Conservation (phyloP, 495 filamentous ascomycete species). For the Neurospora sp. region DNA sequence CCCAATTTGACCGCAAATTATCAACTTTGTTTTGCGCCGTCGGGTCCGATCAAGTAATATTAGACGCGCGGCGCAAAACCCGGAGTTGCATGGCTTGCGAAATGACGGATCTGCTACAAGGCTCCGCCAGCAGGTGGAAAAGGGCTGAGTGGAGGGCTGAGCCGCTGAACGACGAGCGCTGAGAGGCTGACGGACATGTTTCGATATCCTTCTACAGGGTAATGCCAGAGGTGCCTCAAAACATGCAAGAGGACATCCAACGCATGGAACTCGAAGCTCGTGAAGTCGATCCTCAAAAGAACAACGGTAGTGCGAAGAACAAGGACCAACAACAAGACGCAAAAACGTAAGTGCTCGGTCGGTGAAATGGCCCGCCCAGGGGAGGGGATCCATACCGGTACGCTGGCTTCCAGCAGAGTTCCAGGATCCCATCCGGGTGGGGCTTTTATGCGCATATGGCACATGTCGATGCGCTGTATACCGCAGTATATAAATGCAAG, state of each 20-base stretch:
- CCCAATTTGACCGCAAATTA: not conserved
- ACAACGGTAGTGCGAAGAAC: conserved; percentile 19
- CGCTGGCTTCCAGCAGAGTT: not conserved
- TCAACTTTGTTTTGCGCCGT: not conserved
- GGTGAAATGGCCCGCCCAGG: not conserved
- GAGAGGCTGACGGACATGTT: conserved; percentile 12
- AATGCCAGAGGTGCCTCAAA: conserved; percentile 51
- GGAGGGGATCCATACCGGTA: not conserved
- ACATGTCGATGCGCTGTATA: not conserved
- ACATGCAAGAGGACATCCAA: conserved; percentile 87
- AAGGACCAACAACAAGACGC: conserved; percentile 5
- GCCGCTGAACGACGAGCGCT: not conserved
- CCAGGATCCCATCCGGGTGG: not conserved
- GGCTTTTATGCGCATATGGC: not conserved
- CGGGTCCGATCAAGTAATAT: not conserved
- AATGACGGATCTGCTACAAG: conserved; percentile 3
- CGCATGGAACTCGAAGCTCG: conserved; percentile 75
- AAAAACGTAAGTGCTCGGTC: conserved; percentile 15
- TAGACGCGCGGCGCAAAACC: not conserved
- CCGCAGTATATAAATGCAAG: conserved; percentile 1
- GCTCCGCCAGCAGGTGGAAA: conserved; percentile 1
- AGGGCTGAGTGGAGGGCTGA: conserved; percentile 11
- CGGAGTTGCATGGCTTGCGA: not conserved
- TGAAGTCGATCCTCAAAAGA: conserved; percentile 31
- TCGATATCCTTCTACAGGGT: conserved; percentile 28